phyloP scores from a whole-genome alignment of 2,329 filamentous ascomycete species.

The Neofusicoccum sp. region DNA sequence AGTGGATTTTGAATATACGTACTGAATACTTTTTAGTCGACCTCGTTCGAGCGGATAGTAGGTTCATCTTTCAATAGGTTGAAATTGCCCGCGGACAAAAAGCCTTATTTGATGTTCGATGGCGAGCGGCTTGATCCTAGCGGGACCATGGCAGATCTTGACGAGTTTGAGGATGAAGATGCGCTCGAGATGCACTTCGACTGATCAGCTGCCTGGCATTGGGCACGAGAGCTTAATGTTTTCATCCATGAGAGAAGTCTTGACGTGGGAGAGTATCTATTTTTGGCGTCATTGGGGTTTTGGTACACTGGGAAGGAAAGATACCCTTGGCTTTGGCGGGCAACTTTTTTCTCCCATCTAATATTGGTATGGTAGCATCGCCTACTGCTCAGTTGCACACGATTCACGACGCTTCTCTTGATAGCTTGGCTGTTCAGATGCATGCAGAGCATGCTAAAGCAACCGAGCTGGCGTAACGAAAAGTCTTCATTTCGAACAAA shows the following conservation, averaged over 20 bases:
- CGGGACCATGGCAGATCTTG: conserved; percentile 35
- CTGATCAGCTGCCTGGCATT: neutral
- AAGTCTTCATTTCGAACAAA: too few relatives aligned
- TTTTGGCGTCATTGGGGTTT: neutral
- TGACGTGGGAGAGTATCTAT: too few relatives aligned
- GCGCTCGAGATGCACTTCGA: conserved; percentile 40
- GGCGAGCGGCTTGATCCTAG: conserved; percentile 39
- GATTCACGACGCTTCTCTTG: too few relatives aligned
- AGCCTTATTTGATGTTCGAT: conserved; percentile 37
- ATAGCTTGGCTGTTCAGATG: too few relatives aligned
- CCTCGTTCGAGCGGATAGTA: conserved; percentile 27
- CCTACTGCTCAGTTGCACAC: too few relatives aligned
- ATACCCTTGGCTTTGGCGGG: neutral
- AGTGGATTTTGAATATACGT: neutral
- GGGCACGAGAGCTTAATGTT: neutral
- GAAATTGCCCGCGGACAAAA: conserved; percentile 31
- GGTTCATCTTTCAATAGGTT: conserved; percentile 32
- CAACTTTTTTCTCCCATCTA: neutral
- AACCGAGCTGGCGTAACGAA: too few relatives aligned
- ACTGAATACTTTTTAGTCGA: conserved; percentile 26
- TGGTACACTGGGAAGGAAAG: neutral
- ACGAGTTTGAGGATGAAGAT: conserved; percentile 41
- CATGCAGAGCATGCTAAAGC: too few relatives aligned
- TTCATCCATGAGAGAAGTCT: neutral
- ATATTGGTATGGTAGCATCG: too few relatives aligned